Evolutionary conservation across 208 protist genomes (phyloP), one percentile per base, ranked within the genome.

Genomic region (Leishmania arabica): DNA sequence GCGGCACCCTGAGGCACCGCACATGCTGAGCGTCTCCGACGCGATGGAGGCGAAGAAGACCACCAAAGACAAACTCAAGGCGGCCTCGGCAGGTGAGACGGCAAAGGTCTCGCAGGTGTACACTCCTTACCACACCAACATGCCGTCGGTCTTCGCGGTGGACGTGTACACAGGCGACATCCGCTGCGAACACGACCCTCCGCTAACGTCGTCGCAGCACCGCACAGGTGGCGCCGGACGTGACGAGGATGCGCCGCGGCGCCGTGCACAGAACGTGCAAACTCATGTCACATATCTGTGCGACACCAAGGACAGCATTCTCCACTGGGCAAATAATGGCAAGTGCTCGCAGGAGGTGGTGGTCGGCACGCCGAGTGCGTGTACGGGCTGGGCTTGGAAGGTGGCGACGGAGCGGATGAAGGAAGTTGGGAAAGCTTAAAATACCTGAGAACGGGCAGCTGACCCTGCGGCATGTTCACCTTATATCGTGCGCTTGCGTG

Each of bases 361-460:
- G 27, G 75, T 96, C 24, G 93, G 93, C 34, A 94, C 91, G 27
- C 91, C 93, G 34, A 96, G 93, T 65, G 91, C 93, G 40, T 96
- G 93, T 77, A 83, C 87, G 31, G 68, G 24, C 37, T 94, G 91
- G 93, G 77, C 82, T 17, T 37, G 91, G 79, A 81, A 91, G 49
- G 80, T 64, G 8, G 82, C 87, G 1, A 65, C 75, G 42, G 69
- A 81, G 51, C 73, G 74, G 3, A 45, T 92, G 53, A 60, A 65
- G 77, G 75, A 56, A n/a, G 37, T 82, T 37, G 40, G 42, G 51
- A n/a, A 37, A 31, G 72, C 15, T 40, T 17, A 2, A 0, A 40
- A 37, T 51, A 2, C 34, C 40, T 73, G 69, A 73, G 47, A 53
- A 73, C 21, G 69, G 45, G 9, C 24, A 7, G 6, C n/a, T 68